Evolutionary conservation across 257 asterid genomes (phyloP).

Genomic region (Nicotiana benthamiana): DNA sequence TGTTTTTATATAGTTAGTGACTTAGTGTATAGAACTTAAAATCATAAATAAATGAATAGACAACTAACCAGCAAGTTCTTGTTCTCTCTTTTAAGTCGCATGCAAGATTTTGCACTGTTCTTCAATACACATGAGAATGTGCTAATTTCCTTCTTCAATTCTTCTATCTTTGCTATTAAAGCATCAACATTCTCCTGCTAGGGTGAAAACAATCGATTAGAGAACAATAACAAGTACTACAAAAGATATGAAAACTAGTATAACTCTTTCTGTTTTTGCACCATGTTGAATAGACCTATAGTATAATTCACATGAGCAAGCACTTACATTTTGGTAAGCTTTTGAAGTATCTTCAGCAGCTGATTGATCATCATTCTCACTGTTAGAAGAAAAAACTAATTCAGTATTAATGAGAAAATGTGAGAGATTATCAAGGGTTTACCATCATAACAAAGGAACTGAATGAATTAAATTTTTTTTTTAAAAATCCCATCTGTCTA

Average conservation of each 20-base stretch:
- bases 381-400: background rate
- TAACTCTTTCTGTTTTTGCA: no score
- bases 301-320: background rate
- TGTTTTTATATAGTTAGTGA: no score
- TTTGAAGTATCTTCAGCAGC: background rate
- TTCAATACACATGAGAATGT: background rate
- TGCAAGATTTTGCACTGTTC: background rate
- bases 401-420: background rate
- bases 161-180: slow-evolving; percentile 10
- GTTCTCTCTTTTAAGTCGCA: slow-evolving; percentile 10
- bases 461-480: no score
- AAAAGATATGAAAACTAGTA: background rate
- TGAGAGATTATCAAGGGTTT: background rate
- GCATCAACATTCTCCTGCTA: slow-evolving; percentile 5
- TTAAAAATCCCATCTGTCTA: background rate
- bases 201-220: background rate
- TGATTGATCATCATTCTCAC: background rate
- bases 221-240: background rate
- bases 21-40: background rate
- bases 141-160: slow-evolving; percentile 3
- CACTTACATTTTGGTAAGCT: background rate
- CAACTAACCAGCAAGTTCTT: slow-evolving; percentile 9
- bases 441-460: background rate
- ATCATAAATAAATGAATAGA: background rate
- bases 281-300: no score